phyloP scores from a whole-genome alignment of 2,329 filamentous ascomycete genomes.

The Aureobasidium pullulans region DNA sequence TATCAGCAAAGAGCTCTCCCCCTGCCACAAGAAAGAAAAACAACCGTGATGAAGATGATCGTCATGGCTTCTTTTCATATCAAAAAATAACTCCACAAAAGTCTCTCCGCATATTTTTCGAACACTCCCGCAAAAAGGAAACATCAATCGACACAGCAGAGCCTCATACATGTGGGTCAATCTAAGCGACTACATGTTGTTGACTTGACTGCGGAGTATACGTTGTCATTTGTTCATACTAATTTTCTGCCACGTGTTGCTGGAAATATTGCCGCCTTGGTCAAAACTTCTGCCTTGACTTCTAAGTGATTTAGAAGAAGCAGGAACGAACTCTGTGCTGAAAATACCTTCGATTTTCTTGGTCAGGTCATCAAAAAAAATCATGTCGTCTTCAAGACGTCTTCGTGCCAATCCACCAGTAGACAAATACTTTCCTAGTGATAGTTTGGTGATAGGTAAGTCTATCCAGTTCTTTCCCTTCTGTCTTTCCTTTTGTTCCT shows the following conservation, averaged over 20 bases:
- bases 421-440: slow-evolving; percentile 1
- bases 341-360: background rate
- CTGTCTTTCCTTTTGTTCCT: background rate
- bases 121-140: background rate
- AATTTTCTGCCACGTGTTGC: too few species aligned
- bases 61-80: background rate
- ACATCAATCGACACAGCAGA: background rate
- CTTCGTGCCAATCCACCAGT: background rate
- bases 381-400: background rate
- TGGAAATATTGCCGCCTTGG: too few species aligned
- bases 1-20: background rate
- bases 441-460: slow-evolving; percentile 7
- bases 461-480: background rate
- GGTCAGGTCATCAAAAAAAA: background rate
- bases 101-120: background rate
- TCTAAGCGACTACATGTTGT: background rate
- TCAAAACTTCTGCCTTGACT: too few species aligned
- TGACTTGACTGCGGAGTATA: background rate
- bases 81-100: background rate
- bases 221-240: too few species aligned
- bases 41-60: slow-evolving; percentile 7
- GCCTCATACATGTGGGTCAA: slow-evolving; percentile 5
- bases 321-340: too few species aligned
- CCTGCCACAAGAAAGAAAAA: background rate
- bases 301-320: too few species aligned